Percentiles rank a stretch among this genome's conserved stretches.
phyloP scores from a whole-genome alignment of 768 basidiomycete genomes.

The Podaxis sp. region DNA sequence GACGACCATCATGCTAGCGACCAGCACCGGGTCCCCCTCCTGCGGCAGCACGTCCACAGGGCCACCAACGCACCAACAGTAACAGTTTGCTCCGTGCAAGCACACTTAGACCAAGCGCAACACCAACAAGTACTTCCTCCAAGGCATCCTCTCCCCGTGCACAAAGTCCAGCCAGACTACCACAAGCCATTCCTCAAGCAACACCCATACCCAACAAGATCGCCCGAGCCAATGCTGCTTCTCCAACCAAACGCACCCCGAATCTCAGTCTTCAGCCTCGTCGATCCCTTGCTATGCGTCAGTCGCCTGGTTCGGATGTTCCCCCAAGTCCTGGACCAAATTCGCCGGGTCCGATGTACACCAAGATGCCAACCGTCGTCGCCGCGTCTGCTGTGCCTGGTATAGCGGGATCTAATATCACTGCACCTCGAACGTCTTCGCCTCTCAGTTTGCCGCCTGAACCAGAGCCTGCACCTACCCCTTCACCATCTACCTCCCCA shows the following conservation, averaged over 20 bases:
- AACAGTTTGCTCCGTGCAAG: slow-evolving; percentile 38
- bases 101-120: slow-evolving; percentile 30
- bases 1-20: slow-evolving; percentile 18
- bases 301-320: slow-evolving; percentile 37
- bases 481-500: slow-evolving; percentile 21
- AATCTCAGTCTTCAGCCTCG: slow-evolving; percentile 48
- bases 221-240: slow-evolving; percentile 30
- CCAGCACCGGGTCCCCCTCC: slow-evolving; percentile 23
- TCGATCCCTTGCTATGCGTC: slow-evolving; percentile 45
- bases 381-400: slow-evolving; percentile 21
- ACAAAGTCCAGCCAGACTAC: slow-evolving; percentile 50
- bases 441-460: slow-evolving; percentile 37
- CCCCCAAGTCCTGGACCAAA: slow-evolving; percentile 24
- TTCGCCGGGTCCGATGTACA: slow-evolving; percentile 28
- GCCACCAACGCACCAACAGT: slow-evolving; percentile 67
- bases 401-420: neutral
- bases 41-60: slow-evolving; percentile 25
- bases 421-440: slow-evolving; percentile 34
- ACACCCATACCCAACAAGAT: slow-evolving; percentile 19
- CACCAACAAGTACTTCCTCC: slow-evolving; percentile 32
- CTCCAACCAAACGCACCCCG: slow-evolving; percentile 59
- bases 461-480: slow-evolving; percentile 21
- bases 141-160: slow-evolving; percentile 63
- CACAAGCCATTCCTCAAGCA: slow-evolving; percentile 33
- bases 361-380: slow-evolving; percentile 21